A percentile compares a stretch with the other conserved stretches of the same genome.
These are phyloP conservation scores for Aquilaria malaccensis DNA, from an alignment of 345 rosid species.

Conservation along the genomic window DNA sequence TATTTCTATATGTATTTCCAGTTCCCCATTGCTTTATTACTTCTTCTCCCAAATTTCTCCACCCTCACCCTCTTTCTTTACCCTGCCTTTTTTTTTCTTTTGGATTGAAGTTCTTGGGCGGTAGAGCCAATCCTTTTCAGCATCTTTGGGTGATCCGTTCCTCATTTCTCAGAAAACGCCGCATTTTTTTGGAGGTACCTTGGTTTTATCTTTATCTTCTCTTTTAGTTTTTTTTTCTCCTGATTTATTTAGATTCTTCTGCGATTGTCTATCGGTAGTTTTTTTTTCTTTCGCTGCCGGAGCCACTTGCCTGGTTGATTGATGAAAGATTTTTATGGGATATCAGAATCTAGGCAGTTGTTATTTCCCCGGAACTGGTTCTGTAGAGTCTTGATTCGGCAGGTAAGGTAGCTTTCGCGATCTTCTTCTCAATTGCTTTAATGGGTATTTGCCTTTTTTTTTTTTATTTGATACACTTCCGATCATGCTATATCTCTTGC, in stretches of 20 bases:
- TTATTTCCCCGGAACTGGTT: background rate
- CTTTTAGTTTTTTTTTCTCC: constrained; percentile 2
- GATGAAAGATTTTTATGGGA: background rate
- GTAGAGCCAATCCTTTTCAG: constrained; percentile 11
- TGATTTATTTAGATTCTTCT: background rate
- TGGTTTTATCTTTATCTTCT: constrained; percentile 9
- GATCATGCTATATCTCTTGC: too few relatives aligned
- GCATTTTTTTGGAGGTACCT: constrained; percentile 22
- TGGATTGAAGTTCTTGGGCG: constrained; percentile 1
- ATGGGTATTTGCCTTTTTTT: background rate
- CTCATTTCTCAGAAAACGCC: constrained; percentile 6
- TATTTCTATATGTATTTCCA: constrained; percentile 3
- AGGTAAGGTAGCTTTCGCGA: background rate
- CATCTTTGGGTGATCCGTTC: constrained; percentile 29
- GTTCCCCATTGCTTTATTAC: background rate
- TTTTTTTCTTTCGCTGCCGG: background rate
- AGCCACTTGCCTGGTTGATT: background rate
- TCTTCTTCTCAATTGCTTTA: too few relatives aligned
- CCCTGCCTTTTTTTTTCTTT: background rate
- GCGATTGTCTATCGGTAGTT: constrained; percentile 13
- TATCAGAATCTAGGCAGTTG: background rate
- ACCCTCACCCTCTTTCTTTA: constrained; percentile 8
- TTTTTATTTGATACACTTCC: background rate
- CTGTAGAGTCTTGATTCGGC: background rate
- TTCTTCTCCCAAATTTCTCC: constrained; percentile 14